These are phyloP conservation scores for Trichoderma breve DNA, from an alignment of 2,329 filamentous ascomycete species.

Conservation along the genomic window DNA sequence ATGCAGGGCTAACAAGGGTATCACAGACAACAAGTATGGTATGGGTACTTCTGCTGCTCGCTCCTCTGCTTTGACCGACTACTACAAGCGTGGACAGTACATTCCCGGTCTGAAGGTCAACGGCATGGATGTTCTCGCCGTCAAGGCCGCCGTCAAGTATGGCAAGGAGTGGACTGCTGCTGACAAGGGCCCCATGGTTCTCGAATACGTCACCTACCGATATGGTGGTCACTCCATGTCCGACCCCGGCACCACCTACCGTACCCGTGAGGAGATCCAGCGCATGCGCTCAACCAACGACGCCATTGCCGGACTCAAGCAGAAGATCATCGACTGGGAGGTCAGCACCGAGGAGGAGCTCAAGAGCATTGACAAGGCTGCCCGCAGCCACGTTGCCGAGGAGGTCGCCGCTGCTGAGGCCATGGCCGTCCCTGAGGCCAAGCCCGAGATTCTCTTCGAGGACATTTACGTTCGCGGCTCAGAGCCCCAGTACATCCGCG, in stretches of 20 bases:
- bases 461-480: constrained; percentile 90
- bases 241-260: constrained; percentile 98
- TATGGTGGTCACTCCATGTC: constrained; percentile 99
- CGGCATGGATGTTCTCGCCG: constrained; percentile 97
- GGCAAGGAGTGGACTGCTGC: constrained; percentile 81
- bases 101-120: constrained; percentile 99
- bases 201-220: constrained; percentile 98
- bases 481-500: constrained; percentile 85
- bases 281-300: constrained; percentile 99
- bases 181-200: constrained; percentile 89
- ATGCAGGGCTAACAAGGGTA: neutral
- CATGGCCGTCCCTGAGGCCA: constrained; percentile 78
- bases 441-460: constrained; percentile 83
- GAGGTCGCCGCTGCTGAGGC: constrained; percentile 89
- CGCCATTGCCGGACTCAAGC: constrained; percentile 95
- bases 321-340: constrained; percentile 95
- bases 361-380: constrained; percentile 94
- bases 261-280: constrained; percentile 98
- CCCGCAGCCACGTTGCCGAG: constrained; percentile 77
- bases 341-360: constrained; percentile 91
- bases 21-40: constrained; percentile 97
- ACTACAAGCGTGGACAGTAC: constrained; percentile 99
- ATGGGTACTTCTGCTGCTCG: constrained; percentile 97
- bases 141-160: constrained; percentile 94
- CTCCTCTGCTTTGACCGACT: constrained; percentile 93